phyloP scores from a whole-genome alignment of 1,139 yeast species.

The Scheffersomyces illinoinensis region DNA sequence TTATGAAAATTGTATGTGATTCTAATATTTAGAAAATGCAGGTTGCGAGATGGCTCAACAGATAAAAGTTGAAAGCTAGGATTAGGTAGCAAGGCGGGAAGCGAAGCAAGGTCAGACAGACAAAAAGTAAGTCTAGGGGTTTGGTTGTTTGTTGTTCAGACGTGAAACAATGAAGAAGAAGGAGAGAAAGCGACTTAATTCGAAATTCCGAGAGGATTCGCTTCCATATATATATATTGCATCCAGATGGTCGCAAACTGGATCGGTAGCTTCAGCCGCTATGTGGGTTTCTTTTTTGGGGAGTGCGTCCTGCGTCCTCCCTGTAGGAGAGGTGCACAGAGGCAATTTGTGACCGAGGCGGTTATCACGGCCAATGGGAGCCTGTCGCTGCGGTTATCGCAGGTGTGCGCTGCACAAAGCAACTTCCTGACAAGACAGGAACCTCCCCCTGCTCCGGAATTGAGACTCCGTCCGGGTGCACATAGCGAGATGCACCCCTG shows the following conservation, averaged over 20 bases:
- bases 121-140: not conserved
- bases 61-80: not conserved
- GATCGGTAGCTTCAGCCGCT: not conserved
- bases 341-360: not conserved
- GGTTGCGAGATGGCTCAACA: not conserved
- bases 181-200: not conserved
- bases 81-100: not conserved
- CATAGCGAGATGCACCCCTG: not conserved
- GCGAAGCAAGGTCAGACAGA: not conserved
- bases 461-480: not conserved
- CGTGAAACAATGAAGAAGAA: not conserved
- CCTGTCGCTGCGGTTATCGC: not conserved
- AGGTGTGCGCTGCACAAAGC: not conserved
- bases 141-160: not conserved
- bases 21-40: not conserved
- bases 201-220: not conserved
- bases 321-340: not conserved
- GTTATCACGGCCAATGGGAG: not conserved
- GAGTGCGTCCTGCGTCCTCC: not conserved
- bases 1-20: not conserved
- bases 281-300: not conserved
- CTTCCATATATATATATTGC: not conserved
- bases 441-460: not conserved
- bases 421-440: not conserved
- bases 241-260: not conserved